Evolutionary conservation across 1,284 basidiomycete genomes (phyloP), one percentile per base, ranked within the genome.

Genomic region (Rhodotorula sp.): DNA sequence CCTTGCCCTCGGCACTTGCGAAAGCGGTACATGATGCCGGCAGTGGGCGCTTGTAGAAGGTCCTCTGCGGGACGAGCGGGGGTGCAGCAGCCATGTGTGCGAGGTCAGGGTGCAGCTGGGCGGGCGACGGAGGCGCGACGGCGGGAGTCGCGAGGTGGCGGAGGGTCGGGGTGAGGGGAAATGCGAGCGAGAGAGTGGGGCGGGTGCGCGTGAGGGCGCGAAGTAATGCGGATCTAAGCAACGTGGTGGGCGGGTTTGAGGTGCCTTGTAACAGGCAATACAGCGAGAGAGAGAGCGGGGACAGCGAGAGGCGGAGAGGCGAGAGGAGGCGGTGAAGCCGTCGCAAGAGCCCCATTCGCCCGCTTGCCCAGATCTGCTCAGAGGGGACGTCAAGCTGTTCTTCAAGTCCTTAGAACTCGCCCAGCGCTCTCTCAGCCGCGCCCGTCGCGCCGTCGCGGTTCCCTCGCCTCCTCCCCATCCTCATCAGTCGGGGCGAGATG

Each of bases 31-130:
- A 79, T 7, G 59, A 56, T 0, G 41, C 12, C 6, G 79, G 79
- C 6, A 80, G 66, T 4, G 76, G 77, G 0, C 79, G 70, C 63
- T 79, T 77, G 72, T 77, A 80, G 68, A 80, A 79, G 6, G 69
- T 50, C 9, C 34, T 15, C 34, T 57, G 55, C 17, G 63, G 46
- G 4, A 36, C 55, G 25, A 58, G 63, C 34, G 48, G 27, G 1
- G 63, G 55, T 10, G 63, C 55, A 9, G 55, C 48, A 8, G 63
- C 63, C 63, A 56, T 64, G 21, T 9, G 50, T 15, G 50, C 13
- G 50, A n/a, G 13, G n/a, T 10, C 50, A 1, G n/a, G 21, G 48
- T 50, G 48, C 5, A 50, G 48, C 48, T 50, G 48, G 25, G 9
- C 48, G 13, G 48, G 48, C 27, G 48, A 9, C 25, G 48, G 25